A percentile compares a stretch with the other conserved stretches of the same genome.
phyloP scores from a whole-genome alignment of 2,329 filamentous ascomycete species.

The Colletotrichum australisinense region DNA sequence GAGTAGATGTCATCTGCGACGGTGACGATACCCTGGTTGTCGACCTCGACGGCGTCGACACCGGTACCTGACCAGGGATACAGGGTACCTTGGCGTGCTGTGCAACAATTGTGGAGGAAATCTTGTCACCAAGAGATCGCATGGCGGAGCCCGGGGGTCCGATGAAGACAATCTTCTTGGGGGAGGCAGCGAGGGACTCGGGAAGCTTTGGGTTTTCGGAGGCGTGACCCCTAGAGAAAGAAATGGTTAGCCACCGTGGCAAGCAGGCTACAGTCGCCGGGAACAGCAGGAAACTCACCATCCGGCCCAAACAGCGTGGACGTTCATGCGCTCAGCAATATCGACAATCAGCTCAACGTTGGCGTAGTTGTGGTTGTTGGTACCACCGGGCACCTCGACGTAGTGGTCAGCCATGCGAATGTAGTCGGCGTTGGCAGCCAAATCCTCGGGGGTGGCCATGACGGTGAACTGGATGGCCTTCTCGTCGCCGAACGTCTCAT shows the following conservation, averaged over 20 bases:
- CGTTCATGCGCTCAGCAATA: conserved; percentile 97
- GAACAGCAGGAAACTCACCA: conserved; percentile 71
- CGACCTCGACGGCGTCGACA: conserved; percentile 83
- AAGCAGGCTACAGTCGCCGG: neutral
- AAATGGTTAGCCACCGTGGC: conserved; percentile 26
- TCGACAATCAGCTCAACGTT: conserved; percentile 99
- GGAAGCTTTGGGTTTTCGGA: conserved; percentile 98
- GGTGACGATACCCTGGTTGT: conserved; percentile 88
- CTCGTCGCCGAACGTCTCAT: conserved; percentile 99
- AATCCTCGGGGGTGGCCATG: conserved; percentile 98
- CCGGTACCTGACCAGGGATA: conserved; percentile 99
- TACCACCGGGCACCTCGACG: conserved; percentile 97
- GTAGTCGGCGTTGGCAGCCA: conserved; percentile 97
- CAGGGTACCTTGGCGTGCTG: conserved; percentile 97
- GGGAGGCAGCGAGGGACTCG: conserved; percentile 93
- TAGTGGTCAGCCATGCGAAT: conserved; percentile 99
- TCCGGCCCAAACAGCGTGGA: conserved; percentile 98
- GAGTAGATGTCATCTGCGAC: conserved; percentile 87
- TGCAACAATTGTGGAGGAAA: conserved; percentile 98
- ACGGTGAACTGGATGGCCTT: conserved; percentile 98
- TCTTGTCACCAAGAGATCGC: conserved; percentile 99
- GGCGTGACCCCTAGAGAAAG: conserved; percentile 81
- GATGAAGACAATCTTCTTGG: conserved; percentile 99
- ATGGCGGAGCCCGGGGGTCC: conserved; percentile 97
- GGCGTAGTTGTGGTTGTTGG: conserved; percentile 99